Evolutionary conservation across 2,329 filamentous ascomycete species (phyloP).

Genomic region (Sporothrix protearum): DNA sequence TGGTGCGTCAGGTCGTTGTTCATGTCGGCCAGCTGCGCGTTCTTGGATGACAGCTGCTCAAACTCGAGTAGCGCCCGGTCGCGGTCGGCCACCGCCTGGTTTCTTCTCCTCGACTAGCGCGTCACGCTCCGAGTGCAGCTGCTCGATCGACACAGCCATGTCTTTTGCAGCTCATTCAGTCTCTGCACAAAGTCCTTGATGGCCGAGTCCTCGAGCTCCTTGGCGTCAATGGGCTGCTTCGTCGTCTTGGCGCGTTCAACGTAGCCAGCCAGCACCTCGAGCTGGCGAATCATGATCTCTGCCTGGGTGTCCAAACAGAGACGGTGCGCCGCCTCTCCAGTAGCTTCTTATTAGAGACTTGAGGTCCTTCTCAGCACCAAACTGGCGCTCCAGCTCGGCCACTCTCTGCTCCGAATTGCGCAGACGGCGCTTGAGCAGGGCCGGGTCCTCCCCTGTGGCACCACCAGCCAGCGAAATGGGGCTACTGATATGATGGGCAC

Average conservation of each 20-base stretch:
- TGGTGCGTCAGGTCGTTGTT: constrained; percentile 94
- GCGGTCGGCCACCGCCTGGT: constrained; percentile 75
- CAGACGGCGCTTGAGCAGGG: constrained; percentile 69
- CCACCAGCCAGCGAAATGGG: constrained; percentile 62
- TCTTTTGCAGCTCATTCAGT: constrained; percentile 58
- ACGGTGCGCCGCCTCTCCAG: constrained; percentile 94
- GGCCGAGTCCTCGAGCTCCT: constrained; percentile 79
- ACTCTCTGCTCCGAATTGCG: constrained; percentile 79
- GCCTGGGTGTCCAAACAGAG: constrained; percentile 89
- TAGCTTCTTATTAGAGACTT: constrained; percentile 78
- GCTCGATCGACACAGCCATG: constrained; percentile 57
- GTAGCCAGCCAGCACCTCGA: constrained; percentile 85
- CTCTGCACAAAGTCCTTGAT: constrained; percentile 87
- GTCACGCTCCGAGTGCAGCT: constrained; percentile 68
- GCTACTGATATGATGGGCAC: constrained; percentile 64
- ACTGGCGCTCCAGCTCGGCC: constrained; percentile 79
- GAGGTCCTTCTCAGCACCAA: constrained; percentile 60
- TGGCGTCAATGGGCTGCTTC: constrained; percentile 73
- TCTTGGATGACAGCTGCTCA: constrained; percentile 90
- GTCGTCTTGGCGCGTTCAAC: constrained; percentile 81
- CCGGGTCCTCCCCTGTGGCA: constrained; percentile 56
- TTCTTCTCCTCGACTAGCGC: constrained; percentile 81
- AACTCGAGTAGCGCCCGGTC: constrained; percentile 94
- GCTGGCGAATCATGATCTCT: constrained; percentile 89
- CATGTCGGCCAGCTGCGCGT: constrained; percentile 87